These are phyloP conservation scores for Plantago major DNA, from an alignment of 257 asterid genomes.

Conservation along the genomic window DNA sequence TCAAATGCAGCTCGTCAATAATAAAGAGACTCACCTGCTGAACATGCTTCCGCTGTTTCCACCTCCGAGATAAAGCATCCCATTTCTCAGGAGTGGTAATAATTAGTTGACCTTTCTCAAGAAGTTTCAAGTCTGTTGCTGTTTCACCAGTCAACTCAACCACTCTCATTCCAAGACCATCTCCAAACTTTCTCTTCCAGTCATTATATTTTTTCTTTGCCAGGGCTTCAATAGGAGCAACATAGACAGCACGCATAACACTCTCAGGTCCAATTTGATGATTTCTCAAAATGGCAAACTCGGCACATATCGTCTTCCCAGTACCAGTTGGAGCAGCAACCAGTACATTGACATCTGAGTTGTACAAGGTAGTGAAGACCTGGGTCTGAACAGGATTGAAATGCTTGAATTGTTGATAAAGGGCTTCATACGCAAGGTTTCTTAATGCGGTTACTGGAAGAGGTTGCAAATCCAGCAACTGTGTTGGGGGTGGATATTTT, in stretches of 20 bases:
- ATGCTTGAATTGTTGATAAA: conserved; percentile 58
- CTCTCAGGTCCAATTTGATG: conserved; percentile 44
- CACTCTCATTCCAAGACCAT: conserved; percentile 48
- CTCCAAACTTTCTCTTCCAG: conserved; percentile 51
- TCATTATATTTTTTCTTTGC: conserved; percentile 47
- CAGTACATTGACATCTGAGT: conserved; percentile 55
- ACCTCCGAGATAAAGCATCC: conserved; percentile 60
- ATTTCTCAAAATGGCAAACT: conserved; percentile 50
- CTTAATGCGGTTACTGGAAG: conserved; percentile 58
- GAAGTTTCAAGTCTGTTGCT: conserved; percentile 50
- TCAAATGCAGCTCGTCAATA: conserved; percentile 52
- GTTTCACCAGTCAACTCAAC: conserved; percentile 53
- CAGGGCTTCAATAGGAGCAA: conserved; percentile 59
- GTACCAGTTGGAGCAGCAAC: conserved; percentile 68
- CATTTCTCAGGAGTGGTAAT: conserved; percentile 64
- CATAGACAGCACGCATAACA: conserved; percentile 49
- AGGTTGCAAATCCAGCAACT: conserved; percentile 57
- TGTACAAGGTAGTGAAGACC: conserved; percentile 51
- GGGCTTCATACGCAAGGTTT: conserved; percentile 48
- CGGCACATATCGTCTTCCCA: conserved; percentile 65
- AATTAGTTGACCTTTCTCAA: conserved; percentile 54
- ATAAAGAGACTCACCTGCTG: conserved; percentile 60
- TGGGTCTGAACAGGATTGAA: conserved; percentile 66
- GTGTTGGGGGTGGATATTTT: conserved; percentile 60
- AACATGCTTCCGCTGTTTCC: conserved; percentile 58